These are phyloP conservation scores for Apiotrichum mycotoxinovorans DNA, from an alignment of 1,284 basidiomycete genomes.

Conservation along the genomic window DNA sequence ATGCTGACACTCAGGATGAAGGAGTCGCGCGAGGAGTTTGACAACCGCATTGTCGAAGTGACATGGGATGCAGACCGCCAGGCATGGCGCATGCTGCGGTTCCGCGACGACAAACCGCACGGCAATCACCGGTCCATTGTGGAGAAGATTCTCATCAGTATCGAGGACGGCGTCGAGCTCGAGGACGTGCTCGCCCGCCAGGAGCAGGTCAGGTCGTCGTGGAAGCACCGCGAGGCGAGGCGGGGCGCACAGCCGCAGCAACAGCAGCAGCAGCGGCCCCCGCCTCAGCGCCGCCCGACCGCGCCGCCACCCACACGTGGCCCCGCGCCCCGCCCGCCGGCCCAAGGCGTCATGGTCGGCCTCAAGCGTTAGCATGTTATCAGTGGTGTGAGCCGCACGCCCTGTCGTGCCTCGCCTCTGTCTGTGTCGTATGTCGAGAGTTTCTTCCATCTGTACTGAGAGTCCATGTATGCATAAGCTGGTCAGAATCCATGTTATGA, in stretches of 20 bases:
- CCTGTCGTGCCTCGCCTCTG: too few relatives aligned
- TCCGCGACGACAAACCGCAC: constrained; percentile 83
- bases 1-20: constrained; percentile 64
- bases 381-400: too few relatives aligned
- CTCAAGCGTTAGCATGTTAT: constrained; percentile 24
- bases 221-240: constrained; percentile 35
- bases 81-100: constrained; percentile 84
- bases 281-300: background rate
- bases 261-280: constrained; percentile 13
- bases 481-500: background rate
- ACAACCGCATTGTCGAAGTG: constrained; percentile 92
- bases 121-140: constrained; percentile 82
- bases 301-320: constrained; percentile 8
- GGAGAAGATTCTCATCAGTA: constrained; percentile 78
- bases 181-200: constrained; percentile 57
- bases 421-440: too few relatives aligned
- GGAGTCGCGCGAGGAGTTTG: constrained; percentile 74
- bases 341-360: constrained; percentile 30
- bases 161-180: constrained; percentile 85
- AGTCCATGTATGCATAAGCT: background rate
- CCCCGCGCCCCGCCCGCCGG: background rate
- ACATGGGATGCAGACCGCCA: constrained; percentile 69
- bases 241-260: constrained; percentile 7
- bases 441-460: background rate
- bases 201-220: constrained; percentile 39